Conservation (phyloP, 495 filamentous ascomycete species). For the Xylaria grammica region DNA sequence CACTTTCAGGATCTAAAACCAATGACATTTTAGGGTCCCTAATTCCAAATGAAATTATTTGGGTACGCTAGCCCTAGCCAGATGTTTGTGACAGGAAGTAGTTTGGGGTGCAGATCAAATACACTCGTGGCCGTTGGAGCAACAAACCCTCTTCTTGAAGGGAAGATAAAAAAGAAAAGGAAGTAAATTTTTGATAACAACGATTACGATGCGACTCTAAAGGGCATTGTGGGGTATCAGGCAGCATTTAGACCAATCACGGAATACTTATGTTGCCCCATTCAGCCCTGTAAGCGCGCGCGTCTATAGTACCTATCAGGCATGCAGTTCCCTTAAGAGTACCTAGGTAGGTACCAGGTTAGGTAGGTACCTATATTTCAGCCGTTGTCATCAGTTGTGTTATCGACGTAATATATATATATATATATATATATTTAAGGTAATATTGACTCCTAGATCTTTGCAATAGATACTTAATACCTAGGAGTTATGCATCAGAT, state of each 20-base stretch:
- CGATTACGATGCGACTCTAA: constrained; percentile 13
- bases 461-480: too few species aligned
- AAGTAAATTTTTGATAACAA: constrained; percentile 21
- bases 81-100: neutral
- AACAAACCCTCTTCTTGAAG: constrained; percentile 10
- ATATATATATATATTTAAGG: too few species aligned
- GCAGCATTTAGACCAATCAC: neutral
- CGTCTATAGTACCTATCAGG: neutral
- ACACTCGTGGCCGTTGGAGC: constrained; percentile 20
- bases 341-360: neutral
- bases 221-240: neutral
- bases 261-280: neutral
- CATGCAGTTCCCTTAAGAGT: neutral
- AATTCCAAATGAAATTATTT: constrained; percentile 7
- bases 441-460: too few species aligned
- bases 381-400: too few species aligned
- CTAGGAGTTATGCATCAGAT: too few species aligned
- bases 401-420: too few species aligned
- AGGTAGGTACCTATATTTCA: too few species aligned
- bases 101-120: constrained; percentile 16
- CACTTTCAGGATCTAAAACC: constrained; percentile 13
- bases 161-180: too few species aligned
- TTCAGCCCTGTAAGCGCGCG: neutral
- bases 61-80: neutral
- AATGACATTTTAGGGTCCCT: constrained; percentile 20